phyloP scores from a whole-genome alignment of 805 yeast species.

The Ogataea parapolymorpha region DNA sequence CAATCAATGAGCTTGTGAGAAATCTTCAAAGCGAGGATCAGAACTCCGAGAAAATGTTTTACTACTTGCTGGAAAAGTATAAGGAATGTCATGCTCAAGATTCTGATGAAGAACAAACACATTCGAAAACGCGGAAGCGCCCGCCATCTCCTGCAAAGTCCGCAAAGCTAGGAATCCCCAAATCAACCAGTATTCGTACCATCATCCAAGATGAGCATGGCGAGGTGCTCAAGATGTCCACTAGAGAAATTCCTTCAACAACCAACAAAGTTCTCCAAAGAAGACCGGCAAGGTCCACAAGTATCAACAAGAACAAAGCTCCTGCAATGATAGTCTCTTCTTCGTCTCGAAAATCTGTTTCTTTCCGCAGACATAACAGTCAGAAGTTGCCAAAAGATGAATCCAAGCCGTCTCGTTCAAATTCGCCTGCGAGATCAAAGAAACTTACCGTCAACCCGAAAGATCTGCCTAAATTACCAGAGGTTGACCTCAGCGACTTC shows the following conservation, averaged over 20 bases:
- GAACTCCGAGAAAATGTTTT: conserved; percentile 37
- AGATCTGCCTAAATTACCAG: conserved; percentile 28
- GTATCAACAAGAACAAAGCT: conserved; percentile 17
- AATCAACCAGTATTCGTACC: conserved; percentile 33
- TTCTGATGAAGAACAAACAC: background rate
- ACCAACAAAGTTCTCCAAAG: conserved; percentile 28
- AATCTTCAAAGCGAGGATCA: conserved; percentile 25
- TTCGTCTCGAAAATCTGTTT: conserved; percentile 47
- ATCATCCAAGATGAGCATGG: conserved; percentile 35
- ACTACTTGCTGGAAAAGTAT: conserved; percentile 33
- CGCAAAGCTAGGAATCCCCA: conserved; percentile 19
- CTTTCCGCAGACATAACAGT: conserved; percentile 33
- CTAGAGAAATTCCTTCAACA: conserved; percentile 29
- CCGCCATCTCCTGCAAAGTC: conserved; percentile 12
- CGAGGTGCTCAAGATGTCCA: conserved; percentile 26
- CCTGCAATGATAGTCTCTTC: conserved; percentile 44
- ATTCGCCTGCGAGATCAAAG: background rate
- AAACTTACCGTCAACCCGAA: conserved; percentile 21
- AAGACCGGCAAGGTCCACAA: conserved; percentile 10
- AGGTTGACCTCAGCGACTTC: conserved; percentile 27
- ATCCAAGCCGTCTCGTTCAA: background rate
- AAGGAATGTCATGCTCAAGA: conserved; percentile 28
- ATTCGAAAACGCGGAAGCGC: conserved; percentile 5
- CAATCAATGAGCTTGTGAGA: conserved; percentile 32
- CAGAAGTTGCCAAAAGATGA: conserved; percentile 6